Conservation (phyloP, 805 yeast species). For the Lachancea fermentati region DNA sequence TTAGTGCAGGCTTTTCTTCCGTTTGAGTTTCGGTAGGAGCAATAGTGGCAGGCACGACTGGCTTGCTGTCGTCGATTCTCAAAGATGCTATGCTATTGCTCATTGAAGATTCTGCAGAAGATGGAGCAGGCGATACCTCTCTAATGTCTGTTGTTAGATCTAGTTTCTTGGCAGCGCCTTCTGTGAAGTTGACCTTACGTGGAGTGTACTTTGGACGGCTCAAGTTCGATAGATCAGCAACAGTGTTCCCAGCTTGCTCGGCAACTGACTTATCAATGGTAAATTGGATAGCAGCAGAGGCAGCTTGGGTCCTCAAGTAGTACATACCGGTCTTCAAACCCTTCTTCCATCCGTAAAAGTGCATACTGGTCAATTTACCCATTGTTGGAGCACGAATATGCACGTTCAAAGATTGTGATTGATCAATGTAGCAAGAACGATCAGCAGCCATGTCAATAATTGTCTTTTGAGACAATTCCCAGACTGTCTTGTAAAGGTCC, state of each 20-base stretch:
- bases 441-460: slow-evolving; percentile 83
- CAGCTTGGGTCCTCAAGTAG: slow-evolving; percentile 95
- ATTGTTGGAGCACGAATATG: slow-evolving; percentile 86
- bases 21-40: slow-evolving; percentile 37
- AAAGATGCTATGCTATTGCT: slow-evolving; percentile 41
- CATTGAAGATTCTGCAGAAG: slow-evolving; percentile 32
- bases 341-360: slow-evolving; percentile 97
- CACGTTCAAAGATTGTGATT: slow-evolving; percentile 88
- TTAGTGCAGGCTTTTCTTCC: slow-evolving; percentile 33
- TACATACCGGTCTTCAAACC: slow-evolving; percentile 99
- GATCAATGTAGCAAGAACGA: slow-evolving; percentile 77
- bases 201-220: slow-evolving; percentile 36
- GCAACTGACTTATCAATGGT: slow-evolving; percentile 84
- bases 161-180: slow-evolving; percentile 11
- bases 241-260: slow-evolving; percentile 70
- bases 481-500: slow-evolving; percentile 83
- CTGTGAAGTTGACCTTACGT: slow-evolving; percentile 15
- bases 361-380: slow-evolving; percentile 97
- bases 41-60: slow-evolving; percentile 26
- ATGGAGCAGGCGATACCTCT: slow-evolving; percentile 32
- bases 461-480: slow-evolving; percentile 89
- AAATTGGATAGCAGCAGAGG: slow-evolving; percentile 93
- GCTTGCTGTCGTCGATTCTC: slow-evolving; percentile 30
- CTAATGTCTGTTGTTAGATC: slow-evolving; percentile 13
- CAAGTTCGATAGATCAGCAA: slow-evolving; percentile 33